Percentiles rank a stretch among this genome's conserved stretches.
Evolutionary conservation across 148 eudicot genomes (phyloP).

Genomic region (Pharnaceum exiguum): DNA sequence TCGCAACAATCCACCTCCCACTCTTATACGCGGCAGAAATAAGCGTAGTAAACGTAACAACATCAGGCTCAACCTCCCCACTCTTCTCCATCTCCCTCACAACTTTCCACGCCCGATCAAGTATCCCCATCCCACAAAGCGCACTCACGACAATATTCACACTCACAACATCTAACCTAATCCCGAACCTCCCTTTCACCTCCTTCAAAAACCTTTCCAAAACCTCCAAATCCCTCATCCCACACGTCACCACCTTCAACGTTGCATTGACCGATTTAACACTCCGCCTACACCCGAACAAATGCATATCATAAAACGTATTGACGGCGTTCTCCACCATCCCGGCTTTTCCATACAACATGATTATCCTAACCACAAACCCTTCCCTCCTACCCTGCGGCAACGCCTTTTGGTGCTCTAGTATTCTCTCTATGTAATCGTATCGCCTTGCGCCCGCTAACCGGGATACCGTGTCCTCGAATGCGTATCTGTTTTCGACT

Average conservation of each 20-base stretch:
- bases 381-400: slow-evolving; percentile 90
- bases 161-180: slow-evolving; percentile 53
- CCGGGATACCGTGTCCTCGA: slow-evolving; percentile 70
- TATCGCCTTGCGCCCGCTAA: slow-evolving; percentile 59
- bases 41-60: slow-evolving; percentile 72
- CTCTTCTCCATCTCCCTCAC: slow-evolving; percentile 72
- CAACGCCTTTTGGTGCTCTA: slow-evolving; percentile 68
- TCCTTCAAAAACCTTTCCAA: slow-evolving; percentile 42
- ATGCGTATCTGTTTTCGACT: slow-evolving; percentile 59
- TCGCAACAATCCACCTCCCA: slow-evolving; percentile 52
- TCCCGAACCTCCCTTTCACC: slow-evolving; percentile 37
- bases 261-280: slow-evolving; percentile 79
- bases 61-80: slow-evolving; percentile 58
- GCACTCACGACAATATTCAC: slow-evolving; percentile 63
- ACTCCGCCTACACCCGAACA: slow-evolving; percentile 60
- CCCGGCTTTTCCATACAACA: slow-evolving; percentile 77
- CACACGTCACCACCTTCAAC: slow-evolving; percentile 53
- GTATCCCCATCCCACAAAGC: slow-evolving; percentile 51
- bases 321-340: slow-evolving; percentile 62
- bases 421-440: slow-evolving; percentile 63
- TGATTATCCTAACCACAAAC: slow-evolving; percentile 67
- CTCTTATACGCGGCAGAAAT: slow-evolving; percentile 63
- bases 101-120: slow-evolving; percentile 52
- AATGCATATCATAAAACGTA: slow-evolving; percentile 68
- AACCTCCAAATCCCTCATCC: slow-evolving; percentile 38